Evolutionary conservation across 1,284 basidiomycete genomes (phyloP).

Genomic region (Tetrapyrgos nigripes): DNA sequence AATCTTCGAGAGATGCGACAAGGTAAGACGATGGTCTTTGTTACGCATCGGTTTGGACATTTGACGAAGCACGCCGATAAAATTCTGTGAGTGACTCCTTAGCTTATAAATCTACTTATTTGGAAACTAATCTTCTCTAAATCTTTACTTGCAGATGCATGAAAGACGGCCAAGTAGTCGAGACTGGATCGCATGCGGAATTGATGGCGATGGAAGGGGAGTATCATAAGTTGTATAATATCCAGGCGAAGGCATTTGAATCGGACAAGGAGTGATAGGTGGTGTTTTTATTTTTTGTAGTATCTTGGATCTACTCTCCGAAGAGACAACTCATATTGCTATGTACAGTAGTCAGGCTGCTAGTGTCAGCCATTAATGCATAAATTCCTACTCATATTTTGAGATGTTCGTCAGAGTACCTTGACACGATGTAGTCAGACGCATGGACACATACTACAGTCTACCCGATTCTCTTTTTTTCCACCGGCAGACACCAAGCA

Average conservation of each 20-base stretch:
- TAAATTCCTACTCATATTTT: too few relatives aligned
- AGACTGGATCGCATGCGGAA: slow-evolving; percentile 40
- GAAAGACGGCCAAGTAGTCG: slow-evolving; percentile 39
- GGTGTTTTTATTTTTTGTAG: too few relatives aligned
- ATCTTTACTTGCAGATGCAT: slow-evolving; percentile 36
- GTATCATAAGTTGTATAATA: slow-evolving; percentile 38
- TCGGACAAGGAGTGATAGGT: too few relatives aligned
- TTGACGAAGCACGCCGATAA: slow-evolving; percentile 44
- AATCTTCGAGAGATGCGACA: slow-evolving; percentile 32
- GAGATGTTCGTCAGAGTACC: too few relatives aligned
- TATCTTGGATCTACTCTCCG: too few relatives aligned
- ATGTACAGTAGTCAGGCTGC: too few relatives aligned
- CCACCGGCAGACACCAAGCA: too few relatives aligned
- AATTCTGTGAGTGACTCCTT: slow-evolving; percentile 41
- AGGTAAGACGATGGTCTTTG: slow-evolving; percentile 44
- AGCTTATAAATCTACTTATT: not conserved
- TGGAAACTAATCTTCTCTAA: not conserved
- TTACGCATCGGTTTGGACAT: slow-evolving; percentile 44
- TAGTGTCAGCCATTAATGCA: too few relatives aligned
- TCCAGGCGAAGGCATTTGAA: slow-evolving; percentile 30
- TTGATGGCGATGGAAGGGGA: slow-evolving; percentile 35
- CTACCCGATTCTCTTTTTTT: too few relatives aligned
- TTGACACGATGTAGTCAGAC: too few relatives aligned
- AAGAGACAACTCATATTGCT: too few relatives aligned
- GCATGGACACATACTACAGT: too few relatives aligned